Evolutionary conservation across 1,284 basidiomycete species (phyloP), one percentile per base, ranked within the genome.

Genomic region (Cystobasidiaceae sp.): DNA sequence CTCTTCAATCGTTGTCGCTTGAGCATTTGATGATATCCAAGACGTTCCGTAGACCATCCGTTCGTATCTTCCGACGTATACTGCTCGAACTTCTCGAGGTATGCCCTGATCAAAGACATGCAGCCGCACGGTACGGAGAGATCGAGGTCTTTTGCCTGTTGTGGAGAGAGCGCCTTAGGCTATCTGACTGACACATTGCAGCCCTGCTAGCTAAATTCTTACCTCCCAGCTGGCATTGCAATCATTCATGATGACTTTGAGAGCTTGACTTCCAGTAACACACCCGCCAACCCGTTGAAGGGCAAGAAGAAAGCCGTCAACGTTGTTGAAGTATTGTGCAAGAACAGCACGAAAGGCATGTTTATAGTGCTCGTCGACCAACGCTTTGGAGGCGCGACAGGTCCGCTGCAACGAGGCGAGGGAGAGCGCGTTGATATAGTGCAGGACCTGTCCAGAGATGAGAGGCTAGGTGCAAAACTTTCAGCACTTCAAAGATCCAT

Each of bases 201-300:
- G n/a, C n/a, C n/a, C n/a, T n/a, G n/a, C n/a, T n/a, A 33, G 21
- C 8, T 23, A 1, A 2, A 4, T 3, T 5, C 52, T 50, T 21
- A 46, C 61, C 41, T 45, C 21, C 61, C 61, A 64, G 17, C n/a
- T n/a, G 5, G 51, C 61, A 23, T 13, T 33, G 15, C 17, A 19
- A 32, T 56, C 61, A 30, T 64, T 64, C 61, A 64, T 56, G 15
- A 64, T 51, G 15, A 64, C n/a, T 44, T 64, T 64, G n/a, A 64
- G 30, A 39, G 61, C 60, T 34, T 43, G 27, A 23, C 23, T 41
- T 13, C 61, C 52, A 37, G 61, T 64, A 13, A 56, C 44, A 34
- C 61, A 64, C 4, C 61, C 51, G 21, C 41, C 51, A n/a, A 49
- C 19, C 19, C 51, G 27, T 3, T 28, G 39, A 7, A 64, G 44